A percentile compares a stretch with the other conserved stretches of the same genome.
phyloP scores from a whole-genome alignment of 1,139 yeast genomes.

The Kurtzmaniella natalensis region DNA sequence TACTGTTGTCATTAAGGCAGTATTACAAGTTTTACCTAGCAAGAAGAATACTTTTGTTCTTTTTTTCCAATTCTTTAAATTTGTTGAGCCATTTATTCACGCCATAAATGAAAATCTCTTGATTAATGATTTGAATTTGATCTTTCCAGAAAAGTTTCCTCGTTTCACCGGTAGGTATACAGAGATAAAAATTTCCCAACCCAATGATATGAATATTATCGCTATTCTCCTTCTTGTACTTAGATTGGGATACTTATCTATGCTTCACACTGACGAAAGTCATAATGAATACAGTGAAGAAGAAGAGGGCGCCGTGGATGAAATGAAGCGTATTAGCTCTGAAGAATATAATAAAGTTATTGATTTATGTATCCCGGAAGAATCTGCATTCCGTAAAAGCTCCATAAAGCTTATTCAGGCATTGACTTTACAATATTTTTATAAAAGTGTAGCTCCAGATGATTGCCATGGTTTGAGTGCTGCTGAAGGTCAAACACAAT shows the following conservation, averaged over 20 bases:
- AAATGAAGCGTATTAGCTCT: constrained; percentile 21
- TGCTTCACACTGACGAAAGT: constrained; percentile 33
- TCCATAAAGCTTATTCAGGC: constrained; percentile 32
- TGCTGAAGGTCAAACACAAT: constrained; percentile 36
- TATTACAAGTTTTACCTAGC: constrained; percentile 29
- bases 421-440: constrained; percentile 30
- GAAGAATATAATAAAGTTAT: constrained; percentile 24
- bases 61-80: constrained; percentile 35
- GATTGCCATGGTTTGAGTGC: constrained; percentile 45
- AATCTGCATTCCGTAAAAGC: constrained; percentile 24
- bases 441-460: constrained; percentile 36
- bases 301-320: constrained; percentile 26
- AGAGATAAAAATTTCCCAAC: constrained; percentile 23
- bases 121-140: constrained; percentile 21
- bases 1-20: constrained; percentile 23
- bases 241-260: constrained; percentile 37
- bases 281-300: constrained; percentile 25
- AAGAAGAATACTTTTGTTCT: constrained; percentile 24
- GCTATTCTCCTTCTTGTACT: constrained; percentile 30
- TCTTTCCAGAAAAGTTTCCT: constrained; percentile 27
- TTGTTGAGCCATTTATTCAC: constrained; percentile 38
- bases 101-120: constrained; percentile 30
- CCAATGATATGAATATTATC: constrained; percentile 27
- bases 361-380: constrained; percentile 31
- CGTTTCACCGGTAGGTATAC: constrained; percentile 17